phyloP scores from a whole-genome alignment of 441 rosid genomes.

The Caryocar brasiliense region DNA sequence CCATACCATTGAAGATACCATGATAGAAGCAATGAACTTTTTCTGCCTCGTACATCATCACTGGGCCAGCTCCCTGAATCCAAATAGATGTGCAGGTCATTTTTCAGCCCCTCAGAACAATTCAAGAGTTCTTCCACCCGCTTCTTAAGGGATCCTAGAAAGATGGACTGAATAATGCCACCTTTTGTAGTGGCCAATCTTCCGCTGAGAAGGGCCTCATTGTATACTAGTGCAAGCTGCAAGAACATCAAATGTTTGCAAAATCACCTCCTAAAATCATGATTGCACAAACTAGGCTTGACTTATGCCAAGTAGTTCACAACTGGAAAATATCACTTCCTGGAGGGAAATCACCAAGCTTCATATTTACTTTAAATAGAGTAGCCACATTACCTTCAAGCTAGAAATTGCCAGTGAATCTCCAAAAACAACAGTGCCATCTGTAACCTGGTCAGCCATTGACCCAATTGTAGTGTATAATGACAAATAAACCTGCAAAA shows the following conservation, averaged over 20 bases:
- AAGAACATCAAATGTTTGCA: background rate
- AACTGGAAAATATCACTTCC: background rate
- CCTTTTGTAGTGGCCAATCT: slow-evolving; percentile 52
- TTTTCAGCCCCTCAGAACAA: slow-evolving; percentile 28
- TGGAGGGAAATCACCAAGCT: background rate
- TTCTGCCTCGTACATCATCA: slow-evolving; percentile 23
- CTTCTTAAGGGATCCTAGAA: slow-evolving; percentile 58
- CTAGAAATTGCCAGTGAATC: slow-evolving; percentile 67
- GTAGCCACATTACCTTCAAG: slow-evolving; percentile 72
- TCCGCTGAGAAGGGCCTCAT: slow-evolving; percentile 64
- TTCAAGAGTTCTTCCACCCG: slow-evolving; percentile 61
- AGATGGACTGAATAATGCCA: slow-evolving; percentile 59
- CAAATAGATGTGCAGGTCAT: slow-evolving; percentile 31
- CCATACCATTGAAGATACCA: slow-evolving; percentile 86
- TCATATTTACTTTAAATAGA: too few relatives aligned
- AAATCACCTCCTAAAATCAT: too few relatives aligned
- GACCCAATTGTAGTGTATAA: slow-evolving; percentile 62
- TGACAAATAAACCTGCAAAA: slow-evolving; percentile 84
- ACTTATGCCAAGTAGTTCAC: too few relatives aligned
- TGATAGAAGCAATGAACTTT: slow-evolving; percentile 41
- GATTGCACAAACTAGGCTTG: too few relatives aligned
- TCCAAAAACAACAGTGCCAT: slow-evolving; percentile 22
- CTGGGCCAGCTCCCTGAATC: slow-evolving; percentile 51
- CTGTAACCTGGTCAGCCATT: slow-evolving; percentile 56
- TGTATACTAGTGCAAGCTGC: slow-evolving; percentile 79